Base-by-base conservation (phyloP, 108 stramenopile genomes). In the Discostella pseudostelligera region DNA sequence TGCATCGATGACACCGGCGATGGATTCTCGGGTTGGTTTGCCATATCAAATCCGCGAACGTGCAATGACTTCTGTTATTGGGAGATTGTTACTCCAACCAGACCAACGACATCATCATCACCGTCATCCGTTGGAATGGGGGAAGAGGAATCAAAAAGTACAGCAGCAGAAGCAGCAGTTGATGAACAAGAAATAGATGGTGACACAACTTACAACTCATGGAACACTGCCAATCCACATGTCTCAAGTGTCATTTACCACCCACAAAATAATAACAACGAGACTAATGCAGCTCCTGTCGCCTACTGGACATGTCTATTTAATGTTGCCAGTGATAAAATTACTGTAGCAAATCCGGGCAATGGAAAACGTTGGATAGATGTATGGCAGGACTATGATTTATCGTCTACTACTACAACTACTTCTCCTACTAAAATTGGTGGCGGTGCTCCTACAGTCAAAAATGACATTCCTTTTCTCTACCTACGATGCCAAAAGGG, bases 21-120 rank as follows among this genome's bases (percentile, higher is more conserved):
- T 21, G 76, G 76, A 28, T 77, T 77, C 57, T 77, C 76, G 28
- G 76, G 76, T 4, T 77, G 76, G 76, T 77, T 72, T 32, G 76
- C 76, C 59, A 69, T 74, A 10, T 62, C 77, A 19, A 68, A 78
- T 26, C 44, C 72, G 47, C 55, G 49, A 1, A 8, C 55, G 50
- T 78, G 77, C 71, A 78, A 78, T 49, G 77, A 78, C 29, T 78
- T 78, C 42, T 78, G 77, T 67, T 78, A 74, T 19, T 78, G 77
- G 77, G 11, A 62, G 22, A 43, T 46, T 21, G 42, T 26, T 21
- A 21, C 59, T 4, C 43, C 26, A 46, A 42, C n/a, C n/a, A n/a
- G n/a, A n/a, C n/a, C n/a, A n/a, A n/a, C n/a, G n/a, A n/a, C n/a
- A n/a, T n/a, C 48, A 28, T 36, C 9, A 36, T 4, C 8, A 29